Evolutionary conservation across 2,329 filamentous ascomycete genomes (phyloP).

Genomic region (Laburnicola sp.): DNA sequence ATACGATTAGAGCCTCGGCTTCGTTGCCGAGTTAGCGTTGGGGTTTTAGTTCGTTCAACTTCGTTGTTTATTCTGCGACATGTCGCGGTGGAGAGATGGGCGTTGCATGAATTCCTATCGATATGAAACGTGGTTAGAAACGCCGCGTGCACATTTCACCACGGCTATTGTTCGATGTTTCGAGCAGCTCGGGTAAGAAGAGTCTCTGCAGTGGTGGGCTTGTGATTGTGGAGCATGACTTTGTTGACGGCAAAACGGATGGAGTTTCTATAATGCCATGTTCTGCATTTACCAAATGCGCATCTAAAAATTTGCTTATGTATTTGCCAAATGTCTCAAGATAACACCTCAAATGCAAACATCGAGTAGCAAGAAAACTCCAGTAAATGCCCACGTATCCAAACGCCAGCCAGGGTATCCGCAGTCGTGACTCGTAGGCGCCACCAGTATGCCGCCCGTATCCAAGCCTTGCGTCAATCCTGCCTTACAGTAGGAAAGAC

Average conservation of each 20-base stretch:
- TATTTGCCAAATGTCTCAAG: no score
- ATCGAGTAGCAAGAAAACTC: background rate
- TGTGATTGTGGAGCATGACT: no score
- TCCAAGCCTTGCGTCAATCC: background rate
- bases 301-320: no score
- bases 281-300: no score
- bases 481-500: background rate
- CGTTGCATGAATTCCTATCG: background rate
- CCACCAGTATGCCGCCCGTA: background rate
- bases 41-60: background rate
- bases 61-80: background rate
- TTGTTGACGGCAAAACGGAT: no score
- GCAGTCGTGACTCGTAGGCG: background rate
- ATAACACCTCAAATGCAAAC: no score
- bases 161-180: no score
- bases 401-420: background rate
- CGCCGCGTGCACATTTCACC: background rate
- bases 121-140: slow-evolving; percentile 1
- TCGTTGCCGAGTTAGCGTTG: background rate
- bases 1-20: slow-evolving; percentile 1
- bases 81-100: background rate
- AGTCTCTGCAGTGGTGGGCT: no score
- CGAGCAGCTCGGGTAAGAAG: no score
- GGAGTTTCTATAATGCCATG: no score
- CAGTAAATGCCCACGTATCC: background rate